Evolutionary conservation across 108 stramenopile genomes (phyloP).

Genomic region (Licmophora abbreviata): DNA sequence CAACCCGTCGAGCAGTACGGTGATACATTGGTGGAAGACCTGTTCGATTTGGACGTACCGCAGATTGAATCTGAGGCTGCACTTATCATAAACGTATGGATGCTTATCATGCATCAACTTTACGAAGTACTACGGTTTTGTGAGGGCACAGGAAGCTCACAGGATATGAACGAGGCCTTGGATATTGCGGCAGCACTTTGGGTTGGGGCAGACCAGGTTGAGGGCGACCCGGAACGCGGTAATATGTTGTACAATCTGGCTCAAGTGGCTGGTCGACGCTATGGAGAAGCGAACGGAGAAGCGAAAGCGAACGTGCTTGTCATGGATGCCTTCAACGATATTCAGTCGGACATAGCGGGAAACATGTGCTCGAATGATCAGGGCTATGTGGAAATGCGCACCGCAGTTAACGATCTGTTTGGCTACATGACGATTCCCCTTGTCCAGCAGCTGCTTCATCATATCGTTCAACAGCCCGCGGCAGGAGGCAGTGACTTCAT

Average conservation of each 20-base stretch:
- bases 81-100: constrained; percentile 58
- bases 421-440: constrained; percentile 56
- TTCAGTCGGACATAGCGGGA: constrained; percentile 22
- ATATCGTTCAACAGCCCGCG: constrained; percentile 25
- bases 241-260: constrained; percentile 66
- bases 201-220: constrained; percentile 52
- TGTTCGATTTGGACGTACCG: constrained; percentile 25
- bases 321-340: constrained; percentile 20
- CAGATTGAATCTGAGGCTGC: constrained; percentile 40
- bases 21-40: constrained; percentile 48
- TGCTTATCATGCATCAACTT: constrained; percentile 49
- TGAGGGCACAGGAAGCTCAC: too few relatives aligned
- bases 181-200: constrained; percentile 70
- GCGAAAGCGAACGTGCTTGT: constrained; percentile 45
- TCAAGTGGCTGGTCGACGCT: constrained; percentile 28
- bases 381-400: constrained; percentile 31
- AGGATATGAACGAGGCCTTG: constrained; percentile 19
- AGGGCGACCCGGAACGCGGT: constrained; percentile 32
- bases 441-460: constrained; percentile 68
- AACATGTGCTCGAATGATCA: constrained; percentile 11
- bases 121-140: constrained; percentile 45
- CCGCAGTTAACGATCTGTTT: constrained; percentile 17
- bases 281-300: constrained; percentile 30
- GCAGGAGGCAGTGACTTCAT: constrained; percentile 24
- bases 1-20: constrained; percentile 34